Evolutionary conservation across 371 early-diverging fungal species (phyloP), one percentile per base, ranked within the genome.

Genomic region (Funneliformis caledonium): DNA sequence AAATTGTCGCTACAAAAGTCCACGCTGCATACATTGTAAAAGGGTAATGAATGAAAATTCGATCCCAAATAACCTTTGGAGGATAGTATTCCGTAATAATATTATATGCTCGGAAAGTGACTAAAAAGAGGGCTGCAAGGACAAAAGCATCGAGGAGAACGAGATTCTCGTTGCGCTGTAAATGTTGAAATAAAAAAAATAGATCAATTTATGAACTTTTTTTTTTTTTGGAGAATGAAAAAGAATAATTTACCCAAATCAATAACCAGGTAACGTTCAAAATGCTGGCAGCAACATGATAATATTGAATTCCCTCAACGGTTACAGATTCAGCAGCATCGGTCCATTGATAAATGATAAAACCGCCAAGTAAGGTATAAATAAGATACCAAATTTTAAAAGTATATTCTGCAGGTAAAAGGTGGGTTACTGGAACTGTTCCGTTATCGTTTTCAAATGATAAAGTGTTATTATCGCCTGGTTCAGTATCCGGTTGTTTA

Each of bases 321-420:
- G 89, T 87, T 65, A 85, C 88, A 37, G 87, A 89, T 78, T 91
- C 89, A 37, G 90, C 90, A 62, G 86, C 85, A 12, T 88, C 87
- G 82, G 88, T 88, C 88, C 87, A 90, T 82, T 89, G 89, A 72
- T 89, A 89, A 72, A 89, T 85, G 42, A 90, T 85, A 72, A 91
- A 92, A 43, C 91, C 92, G 70, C 87, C 85, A 60, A 91, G 86
- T 31, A 91, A 85, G 16, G 87, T n/a, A 82, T 91, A 88, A 70
- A 90, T 88, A 43, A 88, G 78, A 31, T 86, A 85, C 91, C 91
- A 92, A 61, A 89, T 83, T 73, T 82, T 85, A 59, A 70, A 68
- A 19, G 70, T 64, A 26, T 31, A 79, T 3, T 4, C 19, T 12
- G 70, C 45, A 12, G 80, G 80, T 10, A 11, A 50, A 52, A 80